These are phyloP conservation scores for Neofusicoccum umdonicola DNA, from an alignment of 2,329 filamentous ascomycete genomes.

Conservation along the genomic window DNA sequence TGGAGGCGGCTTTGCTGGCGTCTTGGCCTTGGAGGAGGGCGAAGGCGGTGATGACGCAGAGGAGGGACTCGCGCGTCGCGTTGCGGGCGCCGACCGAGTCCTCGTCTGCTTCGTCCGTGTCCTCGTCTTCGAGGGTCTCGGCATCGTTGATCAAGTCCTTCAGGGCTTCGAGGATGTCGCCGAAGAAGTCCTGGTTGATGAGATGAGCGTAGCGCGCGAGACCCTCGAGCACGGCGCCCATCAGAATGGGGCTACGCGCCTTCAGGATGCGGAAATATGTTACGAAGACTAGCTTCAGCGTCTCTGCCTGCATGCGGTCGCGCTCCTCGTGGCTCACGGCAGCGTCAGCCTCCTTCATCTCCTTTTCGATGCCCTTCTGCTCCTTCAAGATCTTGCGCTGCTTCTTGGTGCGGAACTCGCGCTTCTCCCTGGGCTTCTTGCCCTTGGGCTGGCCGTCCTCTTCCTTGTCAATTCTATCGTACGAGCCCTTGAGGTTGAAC, in stretches of 20 bases:
- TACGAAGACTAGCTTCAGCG: slow-evolving; percentile 90
- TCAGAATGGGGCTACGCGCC: slow-evolving; percentile 73
- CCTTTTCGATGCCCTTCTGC: slow-evolving; percentile 83
- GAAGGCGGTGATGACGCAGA: slow-evolving; percentile 95
- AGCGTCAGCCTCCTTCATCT: slow-evolving; percentile 90
- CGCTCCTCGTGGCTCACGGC: slow-evolving; percentile 87
- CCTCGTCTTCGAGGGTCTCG: slow-evolving; percentile 43
- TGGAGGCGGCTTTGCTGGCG: slow-evolving; percentile 75
- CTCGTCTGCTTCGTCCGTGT: slow-evolving; percentile 43
- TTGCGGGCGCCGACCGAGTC: slow-evolving; percentile 58
- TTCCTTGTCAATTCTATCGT: slow-evolving; percentile 66
- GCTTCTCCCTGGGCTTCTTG: slow-evolving; percentile 70
- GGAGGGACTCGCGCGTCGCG: slow-evolving; percentile 78
- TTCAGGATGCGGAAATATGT: slow-evolving; percentile 95
- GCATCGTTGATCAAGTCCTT: slow-evolving; percentile 86
- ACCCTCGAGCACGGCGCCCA: slow-evolving; percentile 96
- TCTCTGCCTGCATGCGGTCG: slow-evolving; percentile 92
- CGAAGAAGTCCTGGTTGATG: slow-evolving; percentile 99
- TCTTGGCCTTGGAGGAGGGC: slow-evolving; percentile 95
- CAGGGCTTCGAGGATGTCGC: slow-evolving; percentile 87
- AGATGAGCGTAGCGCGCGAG: slow-evolving; percentile 90
- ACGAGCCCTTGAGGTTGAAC: slow-evolving; percentile 80
- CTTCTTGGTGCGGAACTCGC: slow-evolving; percentile 85
- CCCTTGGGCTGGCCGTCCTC: slow-evolving; percentile 35
- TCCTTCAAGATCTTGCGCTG: slow-evolving; percentile 81